These are phyloP conservation scores for Primulina huaijiensis DNA, from an alignment of 257 asterid species.

Conservation along the genomic window DNA sequence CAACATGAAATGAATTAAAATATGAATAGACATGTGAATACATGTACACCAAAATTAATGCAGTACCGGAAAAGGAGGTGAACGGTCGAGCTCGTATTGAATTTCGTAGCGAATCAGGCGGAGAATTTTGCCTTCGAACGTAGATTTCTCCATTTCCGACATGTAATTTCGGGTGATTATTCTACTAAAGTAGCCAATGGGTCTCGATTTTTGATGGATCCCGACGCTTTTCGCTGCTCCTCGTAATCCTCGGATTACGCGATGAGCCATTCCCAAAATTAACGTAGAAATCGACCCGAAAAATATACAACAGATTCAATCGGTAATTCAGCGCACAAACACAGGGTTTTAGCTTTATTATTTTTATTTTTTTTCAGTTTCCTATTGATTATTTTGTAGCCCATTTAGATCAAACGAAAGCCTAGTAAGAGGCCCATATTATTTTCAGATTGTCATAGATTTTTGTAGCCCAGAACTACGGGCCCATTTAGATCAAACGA, in stretches of 20 bases:
- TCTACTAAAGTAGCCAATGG: conserved; percentile 23
- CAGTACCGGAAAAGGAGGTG: conserved; percentile 58
- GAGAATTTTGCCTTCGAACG: conserved; percentile 71
- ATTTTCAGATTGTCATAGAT: no score
- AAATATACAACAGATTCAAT: no score
- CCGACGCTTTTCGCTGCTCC: conserved; percentile 29
- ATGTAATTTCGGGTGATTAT: conserved; percentile 42
- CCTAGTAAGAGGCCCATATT: no score
- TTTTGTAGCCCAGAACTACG: no score
- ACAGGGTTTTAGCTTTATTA: neutral
- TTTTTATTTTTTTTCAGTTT: no score
- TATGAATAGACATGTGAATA: neutral
- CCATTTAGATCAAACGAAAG: no score
- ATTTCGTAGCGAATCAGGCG: conserved; percentile 76
- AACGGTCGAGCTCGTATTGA: conserved; percentile 62
- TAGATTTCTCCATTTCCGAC: conserved; percentile 69
- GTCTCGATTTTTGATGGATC: conserved; percentile 21
- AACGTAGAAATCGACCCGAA: neutral
- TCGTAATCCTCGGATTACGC: conserved; percentile 36
- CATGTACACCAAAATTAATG: neutral
- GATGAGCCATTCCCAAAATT: conserved; percentile 39
- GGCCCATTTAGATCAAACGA: no score
- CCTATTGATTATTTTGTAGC: no score
- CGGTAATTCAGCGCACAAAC: neutral
- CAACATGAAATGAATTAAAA: neutral